Conservation (phyloP, 129 eudicot species). For the Glebionis coronaria region DNA sequence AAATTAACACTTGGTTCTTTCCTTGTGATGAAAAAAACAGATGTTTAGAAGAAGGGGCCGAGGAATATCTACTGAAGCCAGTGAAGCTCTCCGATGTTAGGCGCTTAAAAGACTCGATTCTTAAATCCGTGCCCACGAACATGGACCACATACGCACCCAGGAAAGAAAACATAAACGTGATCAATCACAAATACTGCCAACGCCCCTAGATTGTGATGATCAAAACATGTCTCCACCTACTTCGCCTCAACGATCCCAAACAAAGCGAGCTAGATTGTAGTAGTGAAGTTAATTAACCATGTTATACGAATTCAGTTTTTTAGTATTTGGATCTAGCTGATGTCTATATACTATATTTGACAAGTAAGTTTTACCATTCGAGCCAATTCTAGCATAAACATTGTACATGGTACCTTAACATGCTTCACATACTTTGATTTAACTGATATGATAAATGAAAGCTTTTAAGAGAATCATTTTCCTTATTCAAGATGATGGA, state of each 20-base stretch:
- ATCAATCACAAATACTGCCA: background rate
- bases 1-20: background rate
- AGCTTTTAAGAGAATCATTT: background rate
- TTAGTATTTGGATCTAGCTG: conserved; percentile 11
- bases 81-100: conserved; percentile 81
- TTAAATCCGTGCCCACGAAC: conserved; percentile 31
- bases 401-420: background rate
- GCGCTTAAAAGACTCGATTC: conserved; percentile 52
- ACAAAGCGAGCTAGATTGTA: conserved; percentile 30
- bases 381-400: background rate
- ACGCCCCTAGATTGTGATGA: conserved; percentile 13
- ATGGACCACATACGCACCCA: conserved; percentile 12
- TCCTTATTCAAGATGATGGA: too few species aligned
- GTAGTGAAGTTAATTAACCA: background rate
- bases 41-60: conserved; percentile 89
- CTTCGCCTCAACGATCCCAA: conserved; percentile 20
- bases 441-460: background rate
- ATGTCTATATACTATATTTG: background rate
- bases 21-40: conserved; percentile 18
- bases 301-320: background rate
- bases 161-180: conserved; percentile 28
- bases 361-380: background rate
- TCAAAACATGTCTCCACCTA: conserved; percentile 11
- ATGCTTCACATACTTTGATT: background rate
- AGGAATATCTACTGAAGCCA: conserved; percentile 77